Base-by-base conservation (phyloP, 768 basidiomycete species). In the Naematelia encephala region DNA sequence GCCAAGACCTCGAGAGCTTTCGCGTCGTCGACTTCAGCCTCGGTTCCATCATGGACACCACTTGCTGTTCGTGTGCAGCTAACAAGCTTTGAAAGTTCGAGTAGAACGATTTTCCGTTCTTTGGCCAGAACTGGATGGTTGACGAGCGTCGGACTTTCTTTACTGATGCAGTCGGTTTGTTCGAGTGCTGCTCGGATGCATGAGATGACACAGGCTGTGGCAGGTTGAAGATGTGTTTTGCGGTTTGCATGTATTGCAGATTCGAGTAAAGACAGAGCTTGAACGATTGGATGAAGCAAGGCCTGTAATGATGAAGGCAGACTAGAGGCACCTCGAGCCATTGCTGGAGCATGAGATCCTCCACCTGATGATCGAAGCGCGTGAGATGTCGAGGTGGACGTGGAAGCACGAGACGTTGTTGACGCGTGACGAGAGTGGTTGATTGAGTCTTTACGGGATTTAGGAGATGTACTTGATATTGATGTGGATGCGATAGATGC, bases 151-250 rank as follows among this genome's bases (percentile, higher is more conserved):
- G 82, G 82, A 0, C 90, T 87, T 63, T 94, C 90, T 46, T 90
- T 86, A 42, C 86, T 84, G 22, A 96, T 81, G 56, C 90, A 93
- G 58, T 88, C 88, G 14, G 90, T 86, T 11, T 87, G 84, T 26
- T 86, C 84, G 45, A 99, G 82, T 16, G 94, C 87, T 26, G 87
- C 84, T 28, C 93, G 87, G 48, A 98, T 91, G 54, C 89, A 90
- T 12, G 91, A 91, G 66, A 99, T 92, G 60, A 98, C 88, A 77
- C 87, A 92, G 13, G 92, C 93, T 0, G 93, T 90, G 2, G 91
- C 88, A 4, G 94, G 92, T 70, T 92, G 90, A 68, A 91, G 93
- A 77, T 98, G 94, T 1, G 86, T 79, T 25, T 84, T 78, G 47
- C 89, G 85, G 67, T 86, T 86, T n/a, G 84, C 81, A 44, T 85